These are phyloP conservation scores for Rhypophila decipiens DNA, from an alignment of 495 filamentous ascomycete species.

Conservation along the genomic window DNA sequence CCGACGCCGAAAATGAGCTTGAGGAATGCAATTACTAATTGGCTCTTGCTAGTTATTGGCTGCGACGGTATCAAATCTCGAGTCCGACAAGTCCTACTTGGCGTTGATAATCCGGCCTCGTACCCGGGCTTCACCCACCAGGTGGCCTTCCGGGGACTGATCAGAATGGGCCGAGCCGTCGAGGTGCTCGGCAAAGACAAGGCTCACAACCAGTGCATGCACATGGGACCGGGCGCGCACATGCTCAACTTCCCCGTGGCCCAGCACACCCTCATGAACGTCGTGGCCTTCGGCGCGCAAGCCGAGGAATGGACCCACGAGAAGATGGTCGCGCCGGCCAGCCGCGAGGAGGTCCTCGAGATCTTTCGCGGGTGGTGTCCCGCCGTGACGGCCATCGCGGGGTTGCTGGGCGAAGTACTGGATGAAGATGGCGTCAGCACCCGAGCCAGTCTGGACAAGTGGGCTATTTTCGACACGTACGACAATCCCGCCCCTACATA, in stretches of 20 bases:
- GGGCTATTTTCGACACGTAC: slow-evolving; percentile 32
- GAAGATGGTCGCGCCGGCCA: slow-evolving; percentile 3
- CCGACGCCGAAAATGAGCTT: not conserved
- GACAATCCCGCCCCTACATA: slow-evolving; percentile 25
- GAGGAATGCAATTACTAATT: not conserved
- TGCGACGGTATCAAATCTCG: slow-evolving; percentile 48
- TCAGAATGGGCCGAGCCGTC: slow-evolving; percentile 39
- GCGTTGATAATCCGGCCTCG: slow-evolving; percentile 26
- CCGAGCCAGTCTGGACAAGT: slow-evolving; percentile 24
- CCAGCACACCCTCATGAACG: slow-evolving; percentile 29
- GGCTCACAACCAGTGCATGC: slow-evolving; percentile 34
- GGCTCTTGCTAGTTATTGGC: slow-evolving; percentile 33
- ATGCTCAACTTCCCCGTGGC: slow-evolving; percentile 33
- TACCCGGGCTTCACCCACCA: slow-evolving; percentile 39
- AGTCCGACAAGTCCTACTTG: slow-evolving; percentile 34
- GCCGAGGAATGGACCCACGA: slow-evolving; percentile 16
- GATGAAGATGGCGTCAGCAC: no score
- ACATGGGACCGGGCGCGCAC: slow-evolving; percentile 39
- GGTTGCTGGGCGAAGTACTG: slow-evolving; percentile 23
- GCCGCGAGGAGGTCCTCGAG: slow-evolving; percentile 15
- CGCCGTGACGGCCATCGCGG: slow-evolving; percentile 12
- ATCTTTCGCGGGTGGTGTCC: slow-evolving; percentile 15
- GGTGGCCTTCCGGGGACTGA: slow-evolving; percentile 37
- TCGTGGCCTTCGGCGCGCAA: slow-evolving; percentile 37
- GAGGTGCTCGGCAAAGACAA: slow-evolving; percentile 32